Evolutionary conservation across 2,329 filamentous ascomycete genomes (phyloP), one percentile per base, ranked within the genome.

Genomic region (Fusarium pseudocircinatum): DNA sequence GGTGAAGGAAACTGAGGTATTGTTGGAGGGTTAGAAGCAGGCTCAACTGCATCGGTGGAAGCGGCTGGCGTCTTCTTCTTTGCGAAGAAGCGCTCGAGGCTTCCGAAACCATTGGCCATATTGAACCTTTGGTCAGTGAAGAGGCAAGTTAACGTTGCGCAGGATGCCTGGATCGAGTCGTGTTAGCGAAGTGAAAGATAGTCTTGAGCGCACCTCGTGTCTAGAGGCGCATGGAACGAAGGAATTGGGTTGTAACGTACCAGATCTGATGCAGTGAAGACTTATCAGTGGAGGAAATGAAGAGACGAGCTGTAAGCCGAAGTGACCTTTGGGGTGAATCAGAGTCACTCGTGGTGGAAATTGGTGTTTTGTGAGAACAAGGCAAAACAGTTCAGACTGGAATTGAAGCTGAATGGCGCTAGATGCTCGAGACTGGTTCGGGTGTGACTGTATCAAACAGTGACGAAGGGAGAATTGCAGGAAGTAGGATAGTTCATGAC

Each of bases 71-170:
- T 70, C 70, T 82, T 83, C 61, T 81, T 81, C 75, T 84, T 88
- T 60, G 79, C 83, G 77, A 90, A 89, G 71, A 89, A 82, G 75
- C 82, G 84, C 80, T 89, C 87, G 49, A 90, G 79, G 67, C 82
- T 80, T 63, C 87, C 86, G 47, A 88, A 81, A 18, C 86, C 81
- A 75, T 83, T 85, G 60, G 86, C 82, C 87, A 89, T 78, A 39
- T 75, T 78, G 68, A 59, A 50, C 32, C 30, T 49, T 54, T 87
- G 60, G 70, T 83, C 64, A 65, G 59, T 63, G 36, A 54, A 65
- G 52, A 58, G 59, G 46, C 58, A 67, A 67, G 50, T 62, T 43
- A 54, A 74, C 37, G 77, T 78, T 75, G 75, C 47, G 76, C 75
- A 77, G 65, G 36, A 53, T 69, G 46, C 58, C 75, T 78, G 47